Conservation (phyloP, 108 stramenopile genomes). For the Chaetoceros muelleri region DNA sequence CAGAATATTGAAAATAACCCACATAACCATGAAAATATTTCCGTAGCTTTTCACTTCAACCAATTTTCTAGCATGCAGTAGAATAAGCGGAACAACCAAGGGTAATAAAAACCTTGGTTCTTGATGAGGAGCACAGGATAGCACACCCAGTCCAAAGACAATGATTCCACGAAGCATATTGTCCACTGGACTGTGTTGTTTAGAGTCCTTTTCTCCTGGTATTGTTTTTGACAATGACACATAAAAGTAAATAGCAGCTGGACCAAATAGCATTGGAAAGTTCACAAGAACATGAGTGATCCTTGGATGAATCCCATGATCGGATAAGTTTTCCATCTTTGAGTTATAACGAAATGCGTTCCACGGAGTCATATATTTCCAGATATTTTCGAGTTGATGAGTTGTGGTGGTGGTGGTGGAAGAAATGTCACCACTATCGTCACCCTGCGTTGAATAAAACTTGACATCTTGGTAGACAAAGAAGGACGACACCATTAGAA, state of each 20-base stretch:
- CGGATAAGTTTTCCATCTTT: slow-evolving; percentile 39
- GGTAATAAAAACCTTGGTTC: slow-evolving; percentile 75
- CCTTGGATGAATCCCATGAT: slow-evolving; percentile 72
- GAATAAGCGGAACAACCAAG: slow-evolving; percentile 37
- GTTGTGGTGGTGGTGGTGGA: too few relatives aligned
- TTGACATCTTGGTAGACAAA: too few relatives aligned
- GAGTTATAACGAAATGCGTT: slow-evolving; percentile 74
- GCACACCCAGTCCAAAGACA: slow-evolving; percentile 30
- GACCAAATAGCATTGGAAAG: slow-evolving; percentile 69
- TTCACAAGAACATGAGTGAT: slow-evolving; percentile 65
- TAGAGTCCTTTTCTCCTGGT: background rate
- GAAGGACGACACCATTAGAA: too few relatives aligned
- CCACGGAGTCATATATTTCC: slow-evolving; percentile 42
- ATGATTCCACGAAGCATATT: slow-evolving; percentile 13
- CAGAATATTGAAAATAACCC: slow-evolving; percentile 55
- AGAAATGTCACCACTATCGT: too few relatives aligned
- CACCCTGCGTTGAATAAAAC: too few relatives aligned
- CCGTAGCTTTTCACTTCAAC: background rate
- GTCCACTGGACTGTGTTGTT: background rate
- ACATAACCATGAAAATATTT: slow-evolving; percentile 5
- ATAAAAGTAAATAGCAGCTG: slow-evolving; percentile 29
- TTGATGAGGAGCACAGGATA: slow-evolving; percentile 74
- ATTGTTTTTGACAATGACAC: slow-evolving; percentile 2
- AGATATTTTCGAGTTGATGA: slow-evolving; percentile 4
- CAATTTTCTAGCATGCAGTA: slow-evolving; percentile 23